phyloP scores from a whole-genome alignment of 768 basidiomycete species.

The Serendipita vermifera region DNA sequence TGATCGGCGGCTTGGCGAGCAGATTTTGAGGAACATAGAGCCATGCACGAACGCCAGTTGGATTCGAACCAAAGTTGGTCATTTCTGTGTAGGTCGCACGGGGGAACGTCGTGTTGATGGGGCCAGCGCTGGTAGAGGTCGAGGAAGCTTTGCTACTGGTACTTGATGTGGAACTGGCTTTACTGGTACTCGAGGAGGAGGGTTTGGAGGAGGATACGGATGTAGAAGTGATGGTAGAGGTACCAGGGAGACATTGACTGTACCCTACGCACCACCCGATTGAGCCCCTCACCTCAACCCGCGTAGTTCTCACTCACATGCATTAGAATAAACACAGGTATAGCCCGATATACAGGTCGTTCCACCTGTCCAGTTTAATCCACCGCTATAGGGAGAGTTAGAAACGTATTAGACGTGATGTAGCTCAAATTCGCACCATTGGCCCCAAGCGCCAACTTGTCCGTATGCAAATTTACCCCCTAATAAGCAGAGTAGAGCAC shows the following conservation, averaged over 20 bases:
- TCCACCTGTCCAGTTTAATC: neutral
- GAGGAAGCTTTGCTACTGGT: neutral
- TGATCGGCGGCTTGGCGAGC: constrained; percentile 30
- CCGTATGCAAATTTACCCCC: no score
- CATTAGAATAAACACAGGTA: neutral
- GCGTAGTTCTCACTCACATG: no score
- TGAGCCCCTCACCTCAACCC: no score
- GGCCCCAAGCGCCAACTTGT: neutral
- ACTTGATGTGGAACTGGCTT: neutral
- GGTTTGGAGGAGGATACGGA: neutral
- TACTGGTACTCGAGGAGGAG: neutral
- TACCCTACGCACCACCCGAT: no score
- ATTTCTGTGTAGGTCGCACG: constrained; percentile 7
- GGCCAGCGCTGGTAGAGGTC: neutral
- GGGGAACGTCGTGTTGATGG: neutral
- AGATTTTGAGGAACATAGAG: constrained; percentile 23
- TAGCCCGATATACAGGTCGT: neutral
- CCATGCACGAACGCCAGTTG: constrained; percentile 40
- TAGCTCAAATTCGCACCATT: neutral
- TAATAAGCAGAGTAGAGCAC: no score
- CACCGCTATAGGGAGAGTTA: neutral
- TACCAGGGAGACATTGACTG: neutral
- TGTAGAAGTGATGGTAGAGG: neutral
- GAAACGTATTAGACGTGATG: neutral
- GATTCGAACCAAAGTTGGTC: constrained; percentile 36